A percentile compares a stretch with the other conserved stretches of the same genome.
Conservation (phyloP, 371 early-diverging fungal species). For the Coemansia sp. region DNA sequence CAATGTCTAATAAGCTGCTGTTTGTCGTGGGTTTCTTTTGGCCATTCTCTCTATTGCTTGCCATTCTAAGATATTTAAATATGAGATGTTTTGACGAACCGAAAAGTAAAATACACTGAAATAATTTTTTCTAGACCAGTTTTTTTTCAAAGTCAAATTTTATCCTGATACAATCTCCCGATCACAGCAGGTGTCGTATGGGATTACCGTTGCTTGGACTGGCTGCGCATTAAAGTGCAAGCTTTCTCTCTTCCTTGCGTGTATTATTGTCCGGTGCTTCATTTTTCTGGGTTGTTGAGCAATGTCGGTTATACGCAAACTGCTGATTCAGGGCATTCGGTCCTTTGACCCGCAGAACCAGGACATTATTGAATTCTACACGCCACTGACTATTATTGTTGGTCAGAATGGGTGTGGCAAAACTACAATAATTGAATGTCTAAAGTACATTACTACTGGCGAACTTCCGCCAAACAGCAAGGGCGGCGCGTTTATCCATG, state of each 20-base stretch:
- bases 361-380: conserved; percentile 83
- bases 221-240: conserved; percentile 1
- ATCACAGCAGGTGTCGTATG: neutral
- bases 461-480: conserved; percentile 93
- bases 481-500: conserved; percentile 95
- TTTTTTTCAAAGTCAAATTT: neutral
- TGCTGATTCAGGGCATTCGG: conserved; percentile 91
- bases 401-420: conserved; percentile 99
- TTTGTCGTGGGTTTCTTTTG: neutral
- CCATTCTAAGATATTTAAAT: neutral
- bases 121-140: neutral
- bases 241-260: neutral
- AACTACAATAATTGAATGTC: conserved; percentile 98
- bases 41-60: neutral
- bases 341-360: conserved; percentile 87
- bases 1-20: conserved; percentile 20
- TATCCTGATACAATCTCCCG: neutral
- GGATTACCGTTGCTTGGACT: neutral
- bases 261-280: neutral
- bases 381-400: conserved; percentile 98
- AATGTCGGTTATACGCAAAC: conserved; percentile 60
- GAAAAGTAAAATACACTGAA: neutral
- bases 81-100: neutral
- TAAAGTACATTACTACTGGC: conserved; percentile 98
- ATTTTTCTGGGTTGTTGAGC: neutral